Percentiles rank a stretch among this genome's conserved stretches.
Conservation (phyloP, 495 filamentous ascomycete genomes). For the Daldinia loculata region DNA sequence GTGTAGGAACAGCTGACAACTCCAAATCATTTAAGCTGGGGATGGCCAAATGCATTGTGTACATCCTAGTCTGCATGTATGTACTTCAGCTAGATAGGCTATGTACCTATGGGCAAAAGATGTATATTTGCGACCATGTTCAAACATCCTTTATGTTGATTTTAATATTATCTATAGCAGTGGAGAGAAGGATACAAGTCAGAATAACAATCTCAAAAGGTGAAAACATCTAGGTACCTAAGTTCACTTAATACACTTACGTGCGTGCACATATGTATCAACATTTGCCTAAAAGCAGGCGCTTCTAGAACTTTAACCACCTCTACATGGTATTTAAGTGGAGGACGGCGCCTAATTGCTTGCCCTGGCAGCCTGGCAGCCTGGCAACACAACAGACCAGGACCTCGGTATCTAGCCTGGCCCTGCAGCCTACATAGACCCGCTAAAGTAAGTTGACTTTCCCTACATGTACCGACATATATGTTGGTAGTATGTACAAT, state of each 20-base stretch:
- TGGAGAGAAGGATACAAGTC: background rate
- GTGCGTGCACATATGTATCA: background rate
- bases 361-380: background rate
- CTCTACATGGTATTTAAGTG: background rate
- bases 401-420: slow-evolving; percentile 1
- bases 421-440: slow-evolving; percentile 17
- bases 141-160: background rate
- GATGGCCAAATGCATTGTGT: too few species aligned
- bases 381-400: slow-evolving; percentile 3
- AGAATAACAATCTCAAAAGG: too few species aligned
- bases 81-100: too few species aligned
- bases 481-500: slow-evolving; percentile 5
- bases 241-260: background rate
- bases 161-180: background rate
- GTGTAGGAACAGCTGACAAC: too few species aligned
- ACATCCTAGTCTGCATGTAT: too few species aligned
- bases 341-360: background rate
- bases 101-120: too few species aligned
- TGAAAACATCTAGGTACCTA: background rate
- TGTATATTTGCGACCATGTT: too few species aligned
- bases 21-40: too few species aligned
- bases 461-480: background rate
- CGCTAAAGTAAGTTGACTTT: slow-evolving; percentile 24
- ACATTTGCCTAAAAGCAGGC: background rate
- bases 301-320: background rate